Evolutionary conservation across 2,329 filamentous ascomycete genomes (phyloP), one percentile per base, ranked within the genome.

Genomic region (Elsinoe ampelina): DNA sequence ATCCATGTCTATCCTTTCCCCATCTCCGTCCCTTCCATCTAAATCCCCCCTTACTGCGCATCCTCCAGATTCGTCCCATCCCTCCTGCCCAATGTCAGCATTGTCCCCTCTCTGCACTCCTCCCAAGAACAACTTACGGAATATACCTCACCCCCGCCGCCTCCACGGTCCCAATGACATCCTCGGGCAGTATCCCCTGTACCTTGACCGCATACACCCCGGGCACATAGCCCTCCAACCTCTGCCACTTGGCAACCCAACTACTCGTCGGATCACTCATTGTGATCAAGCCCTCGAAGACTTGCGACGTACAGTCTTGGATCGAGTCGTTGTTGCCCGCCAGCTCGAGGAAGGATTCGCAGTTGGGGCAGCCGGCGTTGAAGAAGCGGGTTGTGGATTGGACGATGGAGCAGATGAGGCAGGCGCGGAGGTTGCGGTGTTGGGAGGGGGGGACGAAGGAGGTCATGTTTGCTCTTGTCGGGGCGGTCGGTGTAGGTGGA

Each of bases 361-460:
- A 98, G 78, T 98, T 98, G 60, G 93, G 93, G 70, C 93, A 98
- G 63, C 93, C 93, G 68, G 87, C 80, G 66, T 83, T 81, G 66
- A 85, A 80, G 79, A 98, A 98, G 71, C 88, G 86, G 86, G 92
- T 68, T 32, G 61, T 47, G 36, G 87, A 85, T 78, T 92, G 89
- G 62, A 97, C 89, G 69, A 97, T 87, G 56, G 89, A 92, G 82
- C 93, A 98, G 64, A 97, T 89, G 90, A 98, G 96, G 79, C 93
- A 98, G 67, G 93, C 93, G 73, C 93, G 91, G 64, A 95, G 81
- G 70, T 88, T 85, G 73, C 91, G 88, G 75, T 86, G 84, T 73
- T 93, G 87, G 69, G 78, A 80, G 5, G 87, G 80, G 13, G 86
- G 75, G 60, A 90, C 85, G 71, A 83, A 90, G 71, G 83, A 86